These are phyloP conservation scores for Eleusine coracana DNA, from an alignment of 176 grass and related monocot genomes.

Conservation along the genomic window DNA sequence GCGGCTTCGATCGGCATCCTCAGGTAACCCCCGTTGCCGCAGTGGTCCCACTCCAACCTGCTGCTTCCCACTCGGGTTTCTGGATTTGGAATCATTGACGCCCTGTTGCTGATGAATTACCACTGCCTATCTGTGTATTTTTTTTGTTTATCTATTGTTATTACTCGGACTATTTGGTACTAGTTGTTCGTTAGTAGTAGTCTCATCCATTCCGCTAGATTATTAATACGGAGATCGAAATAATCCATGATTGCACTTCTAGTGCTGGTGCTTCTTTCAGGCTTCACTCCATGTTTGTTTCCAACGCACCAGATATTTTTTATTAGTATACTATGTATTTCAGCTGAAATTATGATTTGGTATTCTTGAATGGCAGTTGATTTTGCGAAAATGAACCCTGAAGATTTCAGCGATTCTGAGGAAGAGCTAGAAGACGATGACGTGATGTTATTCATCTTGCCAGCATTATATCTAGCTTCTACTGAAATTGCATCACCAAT, in stretches of 20 bases:
- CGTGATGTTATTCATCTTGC: slow-evolving; percentile 49
- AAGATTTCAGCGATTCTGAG: slow-evolving; percentile 38
- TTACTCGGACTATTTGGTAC: background rate
- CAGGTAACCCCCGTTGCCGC: background rate
- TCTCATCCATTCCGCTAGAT: background rate
- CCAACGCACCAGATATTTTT: background rate
- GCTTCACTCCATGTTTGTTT: slow-evolving; percentile 1
- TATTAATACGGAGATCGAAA: background rate
- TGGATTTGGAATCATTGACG: background rate
- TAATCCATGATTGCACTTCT: background rate
- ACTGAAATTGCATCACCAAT: background rate
- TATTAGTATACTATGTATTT: background rate
- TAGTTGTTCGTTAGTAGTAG: background rate
- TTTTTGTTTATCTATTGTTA: background rate
- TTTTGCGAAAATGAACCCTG: slow-evolving; percentile 40
- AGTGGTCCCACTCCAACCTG: no score
- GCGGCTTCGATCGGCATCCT: background rate
- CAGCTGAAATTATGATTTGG: background rate
- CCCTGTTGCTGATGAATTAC: background rate
- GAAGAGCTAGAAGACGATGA: slow-evolving; percentile 42
- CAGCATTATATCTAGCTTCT: slow-evolving; percentile 41
- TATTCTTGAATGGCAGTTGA: slow-evolving; percentile 6
- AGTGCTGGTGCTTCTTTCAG: background rate
- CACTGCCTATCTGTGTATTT: background rate
- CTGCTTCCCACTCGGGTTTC: background rate